Percentiles rank a stretch among this genome's conserved stretches.
Evolutionary conservation across 768 basidiomycete genomes (phyloP).

Genomic region (Collybia sp.): DNA sequence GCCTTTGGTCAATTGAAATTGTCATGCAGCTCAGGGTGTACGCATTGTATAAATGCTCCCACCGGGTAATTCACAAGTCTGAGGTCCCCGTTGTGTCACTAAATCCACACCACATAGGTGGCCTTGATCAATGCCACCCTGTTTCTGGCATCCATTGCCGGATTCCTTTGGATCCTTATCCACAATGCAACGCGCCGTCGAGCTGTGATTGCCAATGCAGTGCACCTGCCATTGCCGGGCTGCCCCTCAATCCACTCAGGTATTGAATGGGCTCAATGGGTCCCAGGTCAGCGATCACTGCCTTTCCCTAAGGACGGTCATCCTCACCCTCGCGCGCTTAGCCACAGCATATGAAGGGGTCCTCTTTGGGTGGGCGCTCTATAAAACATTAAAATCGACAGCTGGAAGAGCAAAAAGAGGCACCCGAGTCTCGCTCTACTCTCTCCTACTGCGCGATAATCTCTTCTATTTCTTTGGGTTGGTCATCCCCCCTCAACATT

Average conservation of each 20-base stretch:
- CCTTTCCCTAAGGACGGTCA: too few species aligned
- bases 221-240: constrained; percentile 28
- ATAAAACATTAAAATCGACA: constrained; percentile 24
- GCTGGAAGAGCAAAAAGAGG: constrained; percentile 18
- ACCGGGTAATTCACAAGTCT: constrained; percentile 22
- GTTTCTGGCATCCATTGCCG: constrained; percentile 35
- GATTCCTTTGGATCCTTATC: constrained; percentile 36
- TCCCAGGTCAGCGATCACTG: constrained; percentile 26
- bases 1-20: constrained; percentile 44
- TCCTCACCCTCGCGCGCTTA: too few species aligned
- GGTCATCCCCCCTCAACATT: neutral
- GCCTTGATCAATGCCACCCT: constrained; percentile 32
- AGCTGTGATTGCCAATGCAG: constrained; percentile 27
- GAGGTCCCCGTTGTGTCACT: neutral
- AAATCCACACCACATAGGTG: constrained; percentile 17
- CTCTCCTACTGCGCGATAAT: constrained; percentile 37
- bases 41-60: constrained; percentile 34
- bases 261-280: constrained; percentile 40
- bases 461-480: constrained; percentile 40
- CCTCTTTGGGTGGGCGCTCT: constrained; percentile 34
- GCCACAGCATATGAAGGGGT: constrained; percentile 31
- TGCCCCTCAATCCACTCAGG: constrained; percentile 36
- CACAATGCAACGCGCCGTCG: constrained; percentile 29
- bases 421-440: constrained; percentile 22
- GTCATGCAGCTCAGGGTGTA: constrained; percentile 44